Evolutionary conservation across 495 filamentous ascomycete species (phyloP).

Genomic region (Massariosphaeria phaeospora): DNA sequence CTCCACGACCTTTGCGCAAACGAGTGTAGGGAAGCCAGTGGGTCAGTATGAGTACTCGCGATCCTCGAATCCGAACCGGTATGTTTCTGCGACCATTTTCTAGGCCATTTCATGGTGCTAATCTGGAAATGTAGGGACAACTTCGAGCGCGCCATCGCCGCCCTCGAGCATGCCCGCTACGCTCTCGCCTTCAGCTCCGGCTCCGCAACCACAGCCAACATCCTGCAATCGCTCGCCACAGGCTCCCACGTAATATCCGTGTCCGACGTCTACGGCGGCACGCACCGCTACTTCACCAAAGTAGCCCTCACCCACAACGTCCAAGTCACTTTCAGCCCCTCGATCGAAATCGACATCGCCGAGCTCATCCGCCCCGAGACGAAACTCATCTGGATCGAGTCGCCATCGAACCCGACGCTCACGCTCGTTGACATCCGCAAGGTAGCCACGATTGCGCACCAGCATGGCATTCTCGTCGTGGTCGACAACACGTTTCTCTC

Average conservation of each 20-base stretch:
- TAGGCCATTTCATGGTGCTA: constrained; percentile 1
- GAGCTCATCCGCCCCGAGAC: constrained; percentile 82
- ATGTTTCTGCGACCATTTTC: background rate
- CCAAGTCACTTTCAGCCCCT: constrained; percentile 85
- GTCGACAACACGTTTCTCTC: constrained; percentile 98
- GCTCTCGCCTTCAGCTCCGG: constrained; percentile 94
- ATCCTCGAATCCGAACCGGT: constrained; percentile 87
- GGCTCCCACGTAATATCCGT: constrained; percentile 94
- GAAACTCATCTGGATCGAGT: constrained; percentile 96
- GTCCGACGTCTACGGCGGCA: constrained; percentile 95
- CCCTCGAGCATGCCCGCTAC: constrained; percentile 85
- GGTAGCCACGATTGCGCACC: constrained; percentile 74
- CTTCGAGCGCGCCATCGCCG: constrained; percentile 86
- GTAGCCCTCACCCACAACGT: constrained; percentile 93
- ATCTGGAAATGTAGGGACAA: constrained; percentile 53
- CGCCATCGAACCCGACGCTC: constrained; percentile 89
- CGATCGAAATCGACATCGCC: constrained; percentile 80
- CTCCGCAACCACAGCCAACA: constrained; percentile 85
- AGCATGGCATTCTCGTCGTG: constrained; percentile 86
- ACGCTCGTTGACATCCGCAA: constrained; percentile 84
- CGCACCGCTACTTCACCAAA: constrained; percentile 97
- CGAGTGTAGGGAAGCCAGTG: constrained; percentile 74
- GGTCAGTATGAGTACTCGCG: constrained; percentile 87
- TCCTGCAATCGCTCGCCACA: constrained; percentile 85
- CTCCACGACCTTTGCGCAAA: constrained; percentile 89